Conservation (phyloP, 495 filamentous ascomycete species). For the Aspergillus wentii region DNA sequence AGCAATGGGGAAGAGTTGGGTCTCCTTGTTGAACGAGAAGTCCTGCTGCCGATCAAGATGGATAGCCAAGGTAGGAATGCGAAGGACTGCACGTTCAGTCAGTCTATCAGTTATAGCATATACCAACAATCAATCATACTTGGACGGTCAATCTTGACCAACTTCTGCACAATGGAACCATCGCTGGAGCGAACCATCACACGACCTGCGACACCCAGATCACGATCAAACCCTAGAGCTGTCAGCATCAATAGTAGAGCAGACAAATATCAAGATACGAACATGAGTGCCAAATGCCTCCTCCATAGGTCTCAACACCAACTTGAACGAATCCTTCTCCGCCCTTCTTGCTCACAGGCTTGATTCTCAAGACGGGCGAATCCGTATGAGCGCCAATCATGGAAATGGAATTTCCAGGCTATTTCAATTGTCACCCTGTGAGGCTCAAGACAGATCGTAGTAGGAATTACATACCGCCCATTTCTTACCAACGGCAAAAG, state of each 20-base stretch:
- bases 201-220: slow-evolving; percentile 85
- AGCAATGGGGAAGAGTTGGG: slow-evolving; percentile 88
- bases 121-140: slow-evolving; percentile 36
- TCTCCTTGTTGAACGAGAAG: slow-evolving; percentile 95
- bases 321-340: slow-evolving; percentile 89
- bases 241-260: slow-evolving; percentile 1
- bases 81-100: slow-evolving; percentile 51
- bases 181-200: slow-evolving; percentile 72
- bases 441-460: not conserved
- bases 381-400: slow-evolving; percentile 98
- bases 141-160: slow-evolving; percentile 86
- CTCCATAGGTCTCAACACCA: slow-evolving; percentile 94
- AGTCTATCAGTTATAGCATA: not conserved
- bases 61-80: slow-evolving; percentile 89
- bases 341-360: slow-evolving; percentile 87
- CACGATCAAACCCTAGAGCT: slow-evolving; percentile 82
- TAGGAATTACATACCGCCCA: slow-evolving; percentile 58
- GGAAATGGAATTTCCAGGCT: slow-evolving; percentile 86
- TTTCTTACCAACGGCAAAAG: slow-evolving; percentile 87
- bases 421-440: not conserved
- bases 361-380: slow-evolving; percentile 83
- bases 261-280: slow-evolving; percentile 4
- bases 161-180: slow-evolving; percentile 73
- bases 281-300: slow-evolving; percentile 70
- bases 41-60: slow-evolving; percentile 81